phyloP scores from a whole-genome alignment of 345 rosid species.

The Hevea brasiliensis region DNA sequence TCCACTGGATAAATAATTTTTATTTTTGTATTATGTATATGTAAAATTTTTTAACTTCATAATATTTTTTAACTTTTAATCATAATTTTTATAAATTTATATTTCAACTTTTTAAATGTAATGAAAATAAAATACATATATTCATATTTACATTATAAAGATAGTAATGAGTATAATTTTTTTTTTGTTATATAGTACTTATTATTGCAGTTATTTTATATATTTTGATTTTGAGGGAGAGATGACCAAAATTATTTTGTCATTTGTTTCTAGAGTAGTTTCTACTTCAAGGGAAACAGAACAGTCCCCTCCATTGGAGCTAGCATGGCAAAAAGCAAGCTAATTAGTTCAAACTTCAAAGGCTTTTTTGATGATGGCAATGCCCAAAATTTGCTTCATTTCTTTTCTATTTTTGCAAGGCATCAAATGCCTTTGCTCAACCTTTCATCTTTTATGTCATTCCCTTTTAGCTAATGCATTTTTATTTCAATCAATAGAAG shows the following conservation, averaged over 20 bases:
- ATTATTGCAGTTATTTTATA: no score
- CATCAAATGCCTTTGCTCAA: background rate
- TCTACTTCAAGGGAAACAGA: slow-evolving; percentile 29
- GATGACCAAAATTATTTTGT: background rate
- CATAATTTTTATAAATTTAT: no score
- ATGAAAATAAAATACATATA: no score
- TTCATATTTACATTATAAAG: no score
- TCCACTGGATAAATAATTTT: no score
- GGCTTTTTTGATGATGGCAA: background rate
- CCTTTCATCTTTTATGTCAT: background rate
- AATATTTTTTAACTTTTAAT: no score
- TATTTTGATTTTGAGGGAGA: no score
- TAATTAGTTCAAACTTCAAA: background rate
- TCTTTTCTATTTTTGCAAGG: background rate
- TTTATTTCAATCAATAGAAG: background rate
- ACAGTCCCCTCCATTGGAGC: background rate
- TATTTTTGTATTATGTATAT: no score
- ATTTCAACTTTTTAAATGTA: no score
- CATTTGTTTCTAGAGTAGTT: slow-evolving; percentile 16
- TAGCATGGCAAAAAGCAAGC: background rate
- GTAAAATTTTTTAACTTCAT: no score
- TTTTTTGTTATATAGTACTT: no score
- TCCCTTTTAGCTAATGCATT: background rate
- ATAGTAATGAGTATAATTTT: no score
- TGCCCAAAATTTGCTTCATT: background rate